Percentiles rank a stretch among this genome's conserved stretches.
Conservation (phyloP, 108 stramenopile genomes). For the Aurantiochytrium sp. region DNA sequence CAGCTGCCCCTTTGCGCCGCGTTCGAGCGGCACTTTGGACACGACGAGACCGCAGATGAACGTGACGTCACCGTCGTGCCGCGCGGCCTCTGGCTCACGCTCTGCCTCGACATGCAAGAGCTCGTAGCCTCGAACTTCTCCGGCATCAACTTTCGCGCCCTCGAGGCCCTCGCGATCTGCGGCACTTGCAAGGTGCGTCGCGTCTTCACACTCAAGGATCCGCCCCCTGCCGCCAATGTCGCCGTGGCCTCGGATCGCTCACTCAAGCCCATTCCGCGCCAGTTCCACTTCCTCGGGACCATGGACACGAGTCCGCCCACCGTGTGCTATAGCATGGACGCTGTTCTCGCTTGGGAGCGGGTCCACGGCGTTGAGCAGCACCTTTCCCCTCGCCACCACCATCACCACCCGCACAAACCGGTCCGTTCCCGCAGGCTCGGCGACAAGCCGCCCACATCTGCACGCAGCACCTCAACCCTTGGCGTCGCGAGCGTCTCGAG, state of each 20-base stretch:
- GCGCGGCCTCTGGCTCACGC: neutral
- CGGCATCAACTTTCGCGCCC: neutral
- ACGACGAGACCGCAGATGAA: neutral
- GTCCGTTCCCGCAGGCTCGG: neutral
- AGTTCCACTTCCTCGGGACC: neutral
- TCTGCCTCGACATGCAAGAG: constrained; percentile 9
- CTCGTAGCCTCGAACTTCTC: neutral
- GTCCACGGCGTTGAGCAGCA: neutral
- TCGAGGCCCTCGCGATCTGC: neutral
- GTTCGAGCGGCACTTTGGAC: neutral
- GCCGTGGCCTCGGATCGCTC: too few relatives aligned
- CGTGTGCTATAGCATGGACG: neutral
- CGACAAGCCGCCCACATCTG: neutral
- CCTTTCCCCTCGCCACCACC: neutral
- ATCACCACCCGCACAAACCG: neutral
- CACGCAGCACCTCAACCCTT: neutral
- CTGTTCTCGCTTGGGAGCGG: neutral
- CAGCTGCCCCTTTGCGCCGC: neutral
- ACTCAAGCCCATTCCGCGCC: neutral
- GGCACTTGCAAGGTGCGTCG: neutral
- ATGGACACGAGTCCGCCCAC: neutral
- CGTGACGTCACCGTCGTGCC: neutral
- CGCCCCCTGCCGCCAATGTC: neutral
- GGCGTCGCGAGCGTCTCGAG: neutral
- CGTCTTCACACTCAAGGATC: constrained; percentile 7